Conservation (phyloP, 176 grass and related monocot species). For the Ampelocalamus luodianensis region DNA sequence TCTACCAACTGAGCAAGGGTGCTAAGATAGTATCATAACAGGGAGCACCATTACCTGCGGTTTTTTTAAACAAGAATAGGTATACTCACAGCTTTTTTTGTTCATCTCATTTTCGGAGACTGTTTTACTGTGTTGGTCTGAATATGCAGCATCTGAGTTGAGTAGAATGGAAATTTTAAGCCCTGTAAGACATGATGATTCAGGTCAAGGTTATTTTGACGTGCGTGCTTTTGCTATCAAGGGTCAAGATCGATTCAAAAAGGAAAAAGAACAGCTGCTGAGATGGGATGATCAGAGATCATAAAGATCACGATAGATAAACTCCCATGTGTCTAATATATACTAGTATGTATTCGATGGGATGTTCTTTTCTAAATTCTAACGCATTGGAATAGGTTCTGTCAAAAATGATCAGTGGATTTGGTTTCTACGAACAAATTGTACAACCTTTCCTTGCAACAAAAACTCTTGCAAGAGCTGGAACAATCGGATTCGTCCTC, state of each 20-base stretch:
- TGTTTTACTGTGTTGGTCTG: background rate
- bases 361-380: background rate
- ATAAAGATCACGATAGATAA: no score
- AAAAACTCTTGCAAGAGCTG: background rate
- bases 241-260: background rate
- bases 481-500: background rate
- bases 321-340: background rate
- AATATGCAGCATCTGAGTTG: background rate
- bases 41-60: background rate
- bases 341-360: background rate
- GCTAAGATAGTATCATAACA: background rate
- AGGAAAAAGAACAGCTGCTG: background rate
- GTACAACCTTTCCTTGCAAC: background rate
- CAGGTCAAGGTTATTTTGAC: background rate
- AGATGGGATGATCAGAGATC: background rate
- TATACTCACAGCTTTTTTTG: background rate
- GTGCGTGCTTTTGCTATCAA: background rate
- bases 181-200: background rate
- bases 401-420: background rate
- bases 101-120: background rate
- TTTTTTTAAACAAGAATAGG: background rate
- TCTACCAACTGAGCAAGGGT: background rate
- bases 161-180: background rate
- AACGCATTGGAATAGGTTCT: background rate
- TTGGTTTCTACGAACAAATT: background rate